Conservation (phyloP, 345 rosid species). For the Salix viminalis region DNA sequence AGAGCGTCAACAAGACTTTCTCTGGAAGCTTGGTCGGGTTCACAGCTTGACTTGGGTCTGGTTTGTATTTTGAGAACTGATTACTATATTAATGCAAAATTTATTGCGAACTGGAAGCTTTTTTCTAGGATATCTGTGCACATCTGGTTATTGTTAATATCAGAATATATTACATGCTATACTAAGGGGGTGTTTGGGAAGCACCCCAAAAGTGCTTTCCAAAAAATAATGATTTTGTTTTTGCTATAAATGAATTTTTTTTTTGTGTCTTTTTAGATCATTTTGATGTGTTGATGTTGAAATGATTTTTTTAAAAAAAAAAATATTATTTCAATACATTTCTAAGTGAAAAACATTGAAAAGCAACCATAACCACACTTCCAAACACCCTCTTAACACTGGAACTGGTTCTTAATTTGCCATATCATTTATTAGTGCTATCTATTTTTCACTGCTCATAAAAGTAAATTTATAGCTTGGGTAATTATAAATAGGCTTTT, state of each 20-base stretch:
- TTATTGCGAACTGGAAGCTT: not conserved
- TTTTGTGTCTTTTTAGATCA: too few species aligned
- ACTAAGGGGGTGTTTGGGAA: too few species aligned
- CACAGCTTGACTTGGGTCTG: slow-evolving; percentile 85
- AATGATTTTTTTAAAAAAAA: too few species aligned
- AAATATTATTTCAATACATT: too few species aligned
- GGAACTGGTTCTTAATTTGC: not conserved
- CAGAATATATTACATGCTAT: not conserved
- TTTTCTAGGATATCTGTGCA: not conserved
- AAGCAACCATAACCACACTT: too few species aligned
- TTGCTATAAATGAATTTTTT: too few species aligned
- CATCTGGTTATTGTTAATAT: not conserved
- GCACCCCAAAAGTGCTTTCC: too few species aligned
- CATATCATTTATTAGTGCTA: not conserved
- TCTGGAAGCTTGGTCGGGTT: slow-evolving; percentile 88
- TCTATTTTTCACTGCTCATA: not conserved
- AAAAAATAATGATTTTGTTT: too few species aligned
- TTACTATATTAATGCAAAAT: not conserved
- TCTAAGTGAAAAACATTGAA: too few species aligned
- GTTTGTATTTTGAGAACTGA: slow-evolving; percentile 39
- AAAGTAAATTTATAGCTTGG: not conserved
- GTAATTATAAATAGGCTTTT: not conserved
- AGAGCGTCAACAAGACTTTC: slow-evolving; percentile 60
- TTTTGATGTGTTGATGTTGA: too few species aligned
- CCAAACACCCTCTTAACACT: too few species aligned